phyloP scores from a whole-genome alignment of 192 early-diverging fungal species.

The Phycomyces nitens region DNA sequence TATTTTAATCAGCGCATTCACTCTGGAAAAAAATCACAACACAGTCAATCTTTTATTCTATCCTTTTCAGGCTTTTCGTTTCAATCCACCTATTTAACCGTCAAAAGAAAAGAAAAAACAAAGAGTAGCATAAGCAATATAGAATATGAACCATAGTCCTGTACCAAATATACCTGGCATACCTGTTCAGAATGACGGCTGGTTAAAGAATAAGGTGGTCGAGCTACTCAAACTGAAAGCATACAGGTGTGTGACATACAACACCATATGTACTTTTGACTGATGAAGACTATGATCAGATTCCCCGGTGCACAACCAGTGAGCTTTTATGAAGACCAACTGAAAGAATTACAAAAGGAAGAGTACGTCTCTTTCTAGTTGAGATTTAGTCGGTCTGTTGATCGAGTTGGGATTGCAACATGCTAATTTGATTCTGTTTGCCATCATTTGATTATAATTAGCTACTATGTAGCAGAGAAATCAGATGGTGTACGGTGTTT shows the following conservation, averaged over 20 bases:
- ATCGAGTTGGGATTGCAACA: background rate
- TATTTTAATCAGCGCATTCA: no score
- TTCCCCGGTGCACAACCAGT: slow-evolving; percentile 66
- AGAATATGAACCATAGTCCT: slow-evolving; percentile 12
- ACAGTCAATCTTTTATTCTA: no score
- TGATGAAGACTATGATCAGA: slow-evolving; percentile 15
- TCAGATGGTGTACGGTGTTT: slow-evolving; percentile 69
- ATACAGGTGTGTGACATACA: slow-evolving; percentile 18
- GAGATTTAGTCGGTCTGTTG: no score
- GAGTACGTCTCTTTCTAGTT: slow-evolving; percentile 46
- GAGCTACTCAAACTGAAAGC: slow-evolving; percentile 18
- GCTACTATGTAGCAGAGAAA: slow-evolving; percentile 82
- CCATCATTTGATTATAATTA: slow-evolving; percentile 5
- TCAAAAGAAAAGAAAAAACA: background rate
- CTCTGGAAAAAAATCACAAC: no score
- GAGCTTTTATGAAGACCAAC: slow-evolving; percentile 49
- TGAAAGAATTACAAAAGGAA: slow-evolving; percentile 52
- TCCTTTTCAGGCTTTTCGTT: no score
- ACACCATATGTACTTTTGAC: background rate
- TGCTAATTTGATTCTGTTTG: background rate
- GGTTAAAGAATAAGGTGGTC: slow-evolving; percentile 28
- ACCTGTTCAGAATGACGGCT: slow-evolving; percentile 10
- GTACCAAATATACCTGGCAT: slow-evolving; percentile 35
- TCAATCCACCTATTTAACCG: background rate
- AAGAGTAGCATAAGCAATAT: background rate